Evolutionary conservation across 208 protist genomes (phyloP), one percentile per base, ranked within the genome.

Genomic region (Crithidia expoeki): DNA sequence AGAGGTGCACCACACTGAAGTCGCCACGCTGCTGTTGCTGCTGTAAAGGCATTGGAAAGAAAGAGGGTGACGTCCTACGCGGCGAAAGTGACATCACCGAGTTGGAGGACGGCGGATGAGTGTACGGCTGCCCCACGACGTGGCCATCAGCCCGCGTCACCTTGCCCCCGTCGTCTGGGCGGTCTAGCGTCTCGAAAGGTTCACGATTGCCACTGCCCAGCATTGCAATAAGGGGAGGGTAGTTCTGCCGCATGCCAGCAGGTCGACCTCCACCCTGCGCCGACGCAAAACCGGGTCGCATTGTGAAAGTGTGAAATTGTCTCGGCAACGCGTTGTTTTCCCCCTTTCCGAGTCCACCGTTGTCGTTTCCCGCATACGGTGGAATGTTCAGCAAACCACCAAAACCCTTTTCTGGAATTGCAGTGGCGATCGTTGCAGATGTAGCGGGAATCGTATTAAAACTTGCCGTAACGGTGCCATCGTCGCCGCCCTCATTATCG

Each of bases 1-100:
- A 93, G 38, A 93, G 70, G 38, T 81, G 78, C 23, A 90, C 67
- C 17, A 76, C 60, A 40, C 69, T 74, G 36, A 58, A 27, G 55
- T 68, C 69, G 19, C 71, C 65, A 44, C 65, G 72, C 51, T 76
- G 72, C 62, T 27, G 53, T 23, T n/a, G 63, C 34, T 2, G 36
- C 17, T 4, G 40, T 42, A 38, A 9, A n/a, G 46, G 33, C 34
- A 49, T 32, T n/a, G 42, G 21, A 14, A 60, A 17, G 11, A 21
- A 60, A 3, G 55, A 7, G 2, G 55, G 30, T 0, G 55, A 23
- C 3, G 16, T 5, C 53, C 9, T 33, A 19, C 33, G 30, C 10
- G 36, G n/a, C 11, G 36, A 21, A 33, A n/a, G 14, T 7, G 36
- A 1, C 4, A 10, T n/a, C 38, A 21, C 14, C 6, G 49, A 9